Base-by-base conservation (phyloP, 2,329 filamentous ascomycete species). In the Xylariales sp. region DNA sequence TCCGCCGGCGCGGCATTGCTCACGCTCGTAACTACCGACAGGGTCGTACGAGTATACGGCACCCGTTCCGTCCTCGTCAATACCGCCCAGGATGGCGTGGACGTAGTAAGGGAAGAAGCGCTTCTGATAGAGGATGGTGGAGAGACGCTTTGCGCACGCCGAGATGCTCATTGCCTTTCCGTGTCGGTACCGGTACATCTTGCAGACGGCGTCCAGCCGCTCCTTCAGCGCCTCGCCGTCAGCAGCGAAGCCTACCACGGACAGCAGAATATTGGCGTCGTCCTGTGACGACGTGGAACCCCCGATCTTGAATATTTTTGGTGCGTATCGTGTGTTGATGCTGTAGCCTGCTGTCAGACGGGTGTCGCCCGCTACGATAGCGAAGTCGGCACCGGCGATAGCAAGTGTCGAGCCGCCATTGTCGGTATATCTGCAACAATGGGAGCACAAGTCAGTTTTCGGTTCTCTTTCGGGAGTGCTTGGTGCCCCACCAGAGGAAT, bases 71-170 rank as follows among this genome's bases (percentile, higher is more conserved):
- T 98, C 90, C 83, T 98, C 96, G 76, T 99, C 97, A 69, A 99
- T 83, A 23, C 96, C 96, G 54, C 92, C 96, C 54, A 99, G 86
- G 80, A 99, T 98, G 39, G 95, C 95, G 77, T 95, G 90, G 66
- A 97, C 93, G 82, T 99, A 99, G 88, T 97, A 99, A 28, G 96
- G 96, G 86, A 99, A 99, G 86, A 99, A 99, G 56, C 96, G 93
- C 85, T 98, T 98, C 81, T 90, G 87, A 85, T 99, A 99, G 65
- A 99, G 90, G 73, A 99, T 97, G 54, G 97, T 97, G 48, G 93
- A 95, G 69, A 99, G 87, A 64, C 95, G 90, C 83, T 98, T 95
- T 64, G 96, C 97, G 82, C 95, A 98, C 56, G 96, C 96, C 77
- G 93, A 91, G 77, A 98, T 92, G 71, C 89, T 91, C 91, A 99